A percentile compares a stretch with the other conserved stretches of the same genome.
Conservation (phyloP, 129 eudicot species). For the Saussurea involucrata region DNA sequence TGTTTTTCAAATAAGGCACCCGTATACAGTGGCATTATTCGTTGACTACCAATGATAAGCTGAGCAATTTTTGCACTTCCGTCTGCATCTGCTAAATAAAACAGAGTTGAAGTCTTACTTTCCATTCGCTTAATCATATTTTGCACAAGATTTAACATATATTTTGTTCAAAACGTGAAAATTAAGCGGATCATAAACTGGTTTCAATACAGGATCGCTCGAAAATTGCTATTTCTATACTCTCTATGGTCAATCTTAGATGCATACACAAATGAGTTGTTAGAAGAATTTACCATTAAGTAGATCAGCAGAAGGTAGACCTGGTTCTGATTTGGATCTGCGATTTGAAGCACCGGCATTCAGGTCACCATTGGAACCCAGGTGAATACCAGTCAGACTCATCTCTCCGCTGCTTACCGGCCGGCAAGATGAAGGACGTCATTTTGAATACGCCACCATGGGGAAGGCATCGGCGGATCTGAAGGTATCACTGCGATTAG, state of each 20-base stretch:
- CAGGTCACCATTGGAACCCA: neutral
- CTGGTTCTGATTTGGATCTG: conserved; percentile 10
- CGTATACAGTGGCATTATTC: neutral
- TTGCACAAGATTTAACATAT: neutral
- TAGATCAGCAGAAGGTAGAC: neutral
- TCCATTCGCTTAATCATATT: neutral
- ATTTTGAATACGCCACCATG: neutral
- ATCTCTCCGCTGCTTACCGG: neutral
- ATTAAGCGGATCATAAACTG: neutral
- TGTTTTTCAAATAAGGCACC: neutral
- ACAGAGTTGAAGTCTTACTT: neutral
- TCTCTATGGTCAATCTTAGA: neutral
- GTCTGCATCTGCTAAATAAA: conserved; percentile 13
- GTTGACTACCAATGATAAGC: neutral
- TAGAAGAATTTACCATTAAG: neutral
- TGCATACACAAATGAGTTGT: neutral
- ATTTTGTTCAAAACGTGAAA: neutral
- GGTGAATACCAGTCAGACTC: neutral
- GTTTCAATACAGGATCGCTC: neutral
- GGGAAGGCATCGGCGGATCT: neutral
- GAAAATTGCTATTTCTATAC: neutral
- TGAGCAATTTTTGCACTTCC: neutral
- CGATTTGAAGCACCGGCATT: conserved; percentile 1
- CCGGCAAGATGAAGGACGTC: neutral
- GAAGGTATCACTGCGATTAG: neutral